A percentile compares a stretch with the other conserved stretches of the same genome.
Conservation (phyloP, 2,329 filamentous ascomycete species). For the Aspergillus phoenicis region DNA sequence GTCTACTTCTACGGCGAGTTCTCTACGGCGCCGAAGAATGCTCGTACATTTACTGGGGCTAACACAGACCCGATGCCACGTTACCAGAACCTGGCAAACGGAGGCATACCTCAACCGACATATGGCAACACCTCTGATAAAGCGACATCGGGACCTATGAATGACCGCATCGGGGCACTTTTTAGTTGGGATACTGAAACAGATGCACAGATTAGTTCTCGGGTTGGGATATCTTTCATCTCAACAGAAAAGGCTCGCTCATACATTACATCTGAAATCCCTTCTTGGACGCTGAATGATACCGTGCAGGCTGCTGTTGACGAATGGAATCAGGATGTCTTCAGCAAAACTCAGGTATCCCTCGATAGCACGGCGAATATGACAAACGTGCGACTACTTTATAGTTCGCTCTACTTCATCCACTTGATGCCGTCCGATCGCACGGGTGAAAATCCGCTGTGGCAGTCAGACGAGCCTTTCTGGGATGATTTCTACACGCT, state of each 20-base stretch:
- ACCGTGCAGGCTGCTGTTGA: conserved; percentile 55
- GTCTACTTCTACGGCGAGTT: conserved; percentile 52
- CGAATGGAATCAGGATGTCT: conserved; percentile 62
- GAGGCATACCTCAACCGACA: conserved; percentile 59
- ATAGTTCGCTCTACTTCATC: conserved; percentile 60
- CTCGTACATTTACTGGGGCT: conserved; percentile 41
- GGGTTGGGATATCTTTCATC: conserved; percentile 70
- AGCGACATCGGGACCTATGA: conserved; percentile 58
- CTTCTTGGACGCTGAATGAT: conserved; percentile 61
- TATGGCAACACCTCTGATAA: conserved; percentile 53
- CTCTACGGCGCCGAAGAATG: conserved; percentile 37
- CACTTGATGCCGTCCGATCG: conserved; percentile 69
- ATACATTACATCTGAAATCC: conserved; percentile 67
- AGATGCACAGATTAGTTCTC: conserved; percentile 56
- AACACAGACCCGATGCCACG: conserved; percentile 40
- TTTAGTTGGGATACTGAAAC: conserved; percentile 61
- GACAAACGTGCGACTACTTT: conserved; percentile 33
- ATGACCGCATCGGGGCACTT: conserved; percentile 59
- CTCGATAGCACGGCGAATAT: conserved; percentile 35
- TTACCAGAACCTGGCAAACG: conserved; percentile 58
- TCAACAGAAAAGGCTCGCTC: conserved; percentile 64
- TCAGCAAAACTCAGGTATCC: conserved; percentile 47
- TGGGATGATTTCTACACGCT: conserved; percentile 71
- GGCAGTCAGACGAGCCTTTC: conserved; percentile 66
- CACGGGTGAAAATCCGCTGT: conserved; percentile 70